Base-by-base conservation (phyloP, 2,329 filamentous ascomycete genomes). In the Plenodomus tracheiphilus region DNA sequence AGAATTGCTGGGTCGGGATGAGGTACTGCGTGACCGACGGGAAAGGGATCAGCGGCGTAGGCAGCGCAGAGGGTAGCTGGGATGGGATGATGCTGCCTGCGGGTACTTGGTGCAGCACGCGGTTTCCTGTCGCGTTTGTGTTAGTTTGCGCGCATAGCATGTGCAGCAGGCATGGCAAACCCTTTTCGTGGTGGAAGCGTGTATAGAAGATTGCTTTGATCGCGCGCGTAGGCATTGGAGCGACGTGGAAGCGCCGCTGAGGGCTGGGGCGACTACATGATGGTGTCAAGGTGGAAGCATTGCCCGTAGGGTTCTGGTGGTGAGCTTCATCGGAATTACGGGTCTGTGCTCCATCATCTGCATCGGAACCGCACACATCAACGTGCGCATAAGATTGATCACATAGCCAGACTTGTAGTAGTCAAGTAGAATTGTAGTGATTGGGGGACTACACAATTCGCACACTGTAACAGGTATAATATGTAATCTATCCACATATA, bases 1-100 rank as follows among this genome's bases (percentile, higher is more conserved):
- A 96, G 68, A 99, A 94, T 64, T 93, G 89, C 73, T 96, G 91
- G 45, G 90, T 88, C 16, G 94, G 94, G 65, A 99, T 96, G 66
- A 99, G 87, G 77, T 96, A 97, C 69, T 93, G 87, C 15, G 90
- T 89, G 59, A 97, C 83, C 43, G 90, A 86, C 57, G 89, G 84
- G 74, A 96, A 97, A 73, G 91, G 85, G 66, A 97, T 84, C 54
- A 96, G 84, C 2, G 87, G 86, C 10, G 79, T 77, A 65, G 77
- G 82, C 58, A 66, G 71, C 28, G 78, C 68, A 51, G 77, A 65
- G 53, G 78, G 51, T 59, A 71, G 56, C 64, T 47, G 51, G 4
- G 66, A 71, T 1, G 72, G 67, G 8, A 66, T 74, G 56, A 86
- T 82, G 48, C 81, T 80, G 61, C 82, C 82, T 52, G 83, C 77